A percentile compares a stretch with the other conserved stretches of the same genome.
These are phyloP conservation scores for Diaporthe nobilis DNA, from an alignment of 2,329 filamentous ascomycete genomes.

Conservation along the genomic window DNA sequence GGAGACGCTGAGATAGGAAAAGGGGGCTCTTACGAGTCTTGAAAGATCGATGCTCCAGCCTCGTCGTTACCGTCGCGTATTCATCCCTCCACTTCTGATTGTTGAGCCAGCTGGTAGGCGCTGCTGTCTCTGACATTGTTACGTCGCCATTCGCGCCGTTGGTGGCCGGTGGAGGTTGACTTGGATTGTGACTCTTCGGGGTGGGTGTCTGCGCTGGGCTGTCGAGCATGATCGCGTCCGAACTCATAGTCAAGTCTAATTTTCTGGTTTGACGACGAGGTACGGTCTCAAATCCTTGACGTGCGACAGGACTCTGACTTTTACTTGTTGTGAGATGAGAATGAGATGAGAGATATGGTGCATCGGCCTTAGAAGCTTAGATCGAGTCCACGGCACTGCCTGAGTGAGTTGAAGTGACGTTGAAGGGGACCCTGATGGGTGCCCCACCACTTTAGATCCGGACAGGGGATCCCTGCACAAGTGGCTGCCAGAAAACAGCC, in stretches of 20 bases:
- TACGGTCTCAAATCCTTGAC: not conserved
- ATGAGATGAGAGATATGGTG: not conserved
- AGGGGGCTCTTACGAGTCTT: slow-evolving; percentile 56
- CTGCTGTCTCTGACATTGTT: slow-evolving; percentile 36
- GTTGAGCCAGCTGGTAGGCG: slow-evolving; percentile 45
- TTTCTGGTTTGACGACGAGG: not conserved
- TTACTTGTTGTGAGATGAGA: not conserved
- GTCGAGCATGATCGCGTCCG: slow-evolving; percentile 41
- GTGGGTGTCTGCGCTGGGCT: slow-evolving; percentile 41
- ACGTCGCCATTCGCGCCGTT: slow-evolving; percentile 28
- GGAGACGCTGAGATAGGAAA: not conserved
- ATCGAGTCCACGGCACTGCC: not conserved
- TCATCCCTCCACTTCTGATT: slow-evolving; percentile 61
- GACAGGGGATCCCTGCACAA: slow-evolving; percentile 27
- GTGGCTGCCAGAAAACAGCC: not conserved
- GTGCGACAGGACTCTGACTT: not conserved
- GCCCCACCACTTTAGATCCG: slow-evolving; percentile 2
- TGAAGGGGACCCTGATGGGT: slow-evolving; percentile 15
- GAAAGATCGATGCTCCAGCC: slow-evolving; percentile 62
- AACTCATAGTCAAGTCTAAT: slow-evolving; percentile 30
- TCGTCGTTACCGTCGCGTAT: slow-evolving; percentile 54
- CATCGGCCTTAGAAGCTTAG: not conserved
- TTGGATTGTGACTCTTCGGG: slow-evolving; percentile 36
- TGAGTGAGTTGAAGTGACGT: slow-evolving; percentile 26
- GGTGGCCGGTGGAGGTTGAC: slow-evolving; percentile 4